phyloP scores from a whole-genome alignment of 1,284 basidiomycete genomes.

The Papiliotrema nemorosa region DNA sequence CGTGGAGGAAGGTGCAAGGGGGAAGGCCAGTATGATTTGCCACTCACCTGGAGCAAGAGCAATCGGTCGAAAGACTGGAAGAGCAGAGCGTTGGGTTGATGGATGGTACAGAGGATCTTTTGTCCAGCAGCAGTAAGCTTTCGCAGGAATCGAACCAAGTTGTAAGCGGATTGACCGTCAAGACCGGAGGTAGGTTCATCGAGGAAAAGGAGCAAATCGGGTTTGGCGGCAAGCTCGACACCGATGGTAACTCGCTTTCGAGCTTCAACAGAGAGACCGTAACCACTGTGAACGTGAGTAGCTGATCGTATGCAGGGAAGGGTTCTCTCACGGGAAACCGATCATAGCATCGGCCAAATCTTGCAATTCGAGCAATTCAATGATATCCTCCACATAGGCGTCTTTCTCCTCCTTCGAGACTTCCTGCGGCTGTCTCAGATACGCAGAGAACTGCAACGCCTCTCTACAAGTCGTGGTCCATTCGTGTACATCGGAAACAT shows the following conservation, averaged over 20 bases:
- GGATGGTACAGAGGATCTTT: conserved; percentile 50
- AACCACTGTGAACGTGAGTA: conserved; percentile 45
- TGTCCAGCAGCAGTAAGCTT: conserved; percentile 68
- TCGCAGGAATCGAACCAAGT: conserved; percentile 52
- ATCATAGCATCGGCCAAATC: conserved; percentile 55
- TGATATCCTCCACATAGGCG: conserved; percentile 55
- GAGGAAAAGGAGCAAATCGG: conserved; percentile 56
- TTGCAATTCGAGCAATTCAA: conserved; percentile 54
- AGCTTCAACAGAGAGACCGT: conserved; percentile 55
- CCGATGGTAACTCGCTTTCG: conserved; percentile 61
- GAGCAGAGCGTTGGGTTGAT: conserved; percentile 54
- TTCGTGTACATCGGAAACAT: conserved; percentile 47
- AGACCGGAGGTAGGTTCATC: conserved; percentile 58
- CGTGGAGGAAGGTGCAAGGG: too few species aligned
- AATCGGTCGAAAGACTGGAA: conserved; percentile 58
- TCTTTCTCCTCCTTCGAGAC: conserved; percentile 55
- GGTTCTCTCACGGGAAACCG: conserved; percentile 33
- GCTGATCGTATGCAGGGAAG: conserved; percentile 27
- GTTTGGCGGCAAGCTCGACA: conserved; percentile 60
- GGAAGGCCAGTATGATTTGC: too few species aligned
- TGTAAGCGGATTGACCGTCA: conserved; percentile 59
- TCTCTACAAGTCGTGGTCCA: conserved; percentile 66
- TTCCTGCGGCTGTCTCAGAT: conserved; percentile 56
- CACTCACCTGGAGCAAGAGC: conserved; percentile 53
- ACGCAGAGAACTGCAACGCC: conserved; percentile 58